Evolutionary conservation across 352 stramenopile genomes (phyloP).

Genomic region (Phytophthora hybrid): DNA sequence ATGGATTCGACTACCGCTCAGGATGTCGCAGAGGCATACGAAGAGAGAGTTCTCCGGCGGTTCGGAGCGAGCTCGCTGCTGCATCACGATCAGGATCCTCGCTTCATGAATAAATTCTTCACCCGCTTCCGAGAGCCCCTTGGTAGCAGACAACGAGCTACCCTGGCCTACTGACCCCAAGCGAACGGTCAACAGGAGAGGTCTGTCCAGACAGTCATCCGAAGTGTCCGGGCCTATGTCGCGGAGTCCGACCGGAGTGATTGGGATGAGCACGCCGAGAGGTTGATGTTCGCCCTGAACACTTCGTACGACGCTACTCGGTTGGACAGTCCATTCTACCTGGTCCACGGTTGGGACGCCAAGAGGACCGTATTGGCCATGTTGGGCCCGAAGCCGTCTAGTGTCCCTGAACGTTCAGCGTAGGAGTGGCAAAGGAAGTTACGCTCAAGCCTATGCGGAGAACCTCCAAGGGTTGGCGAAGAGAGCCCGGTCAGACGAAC

Average conservation of each 20-base stretch:
- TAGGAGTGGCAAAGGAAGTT: conserved; percentile 12
- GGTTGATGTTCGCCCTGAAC: conserved; percentile 34
- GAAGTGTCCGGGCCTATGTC: conserved; percentile 23
- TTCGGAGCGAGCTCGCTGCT: conserved; percentile 35
- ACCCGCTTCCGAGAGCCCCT: conserved; percentile 33
- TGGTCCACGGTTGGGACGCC: conserved; percentile 30
- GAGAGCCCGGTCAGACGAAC: background rate
- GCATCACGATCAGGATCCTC: conserved; percentile 31
- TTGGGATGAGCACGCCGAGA: conserved; percentile 38
- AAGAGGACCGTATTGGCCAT: conserved; percentile 5
- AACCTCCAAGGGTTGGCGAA: conserved; percentile 5
- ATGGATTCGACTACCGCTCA: conserved; percentile 20
- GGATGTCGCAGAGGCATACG: conserved; percentile 33
- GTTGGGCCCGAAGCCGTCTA: background rate
- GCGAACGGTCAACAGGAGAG: conserved; percentile 47
- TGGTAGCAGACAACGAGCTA: conserved; percentile 25
- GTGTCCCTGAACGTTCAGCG: background rate
- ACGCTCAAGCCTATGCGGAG: conserved; percentile 3
- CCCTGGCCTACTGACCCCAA: conserved; percentile 39
- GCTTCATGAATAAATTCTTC: conserved; percentile 43
- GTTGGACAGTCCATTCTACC: conserved; percentile 21
- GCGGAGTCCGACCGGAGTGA: conserved; percentile 33
- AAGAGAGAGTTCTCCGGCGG: conserved; percentile 27
- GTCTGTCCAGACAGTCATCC: conserved; percentile 40
- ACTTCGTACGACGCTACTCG: conserved; percentile 22